Base-by-base conservation (phyloP, 2,329 filamentous ascomycete genomes). In the Ceratocystis destructans region DNA sequence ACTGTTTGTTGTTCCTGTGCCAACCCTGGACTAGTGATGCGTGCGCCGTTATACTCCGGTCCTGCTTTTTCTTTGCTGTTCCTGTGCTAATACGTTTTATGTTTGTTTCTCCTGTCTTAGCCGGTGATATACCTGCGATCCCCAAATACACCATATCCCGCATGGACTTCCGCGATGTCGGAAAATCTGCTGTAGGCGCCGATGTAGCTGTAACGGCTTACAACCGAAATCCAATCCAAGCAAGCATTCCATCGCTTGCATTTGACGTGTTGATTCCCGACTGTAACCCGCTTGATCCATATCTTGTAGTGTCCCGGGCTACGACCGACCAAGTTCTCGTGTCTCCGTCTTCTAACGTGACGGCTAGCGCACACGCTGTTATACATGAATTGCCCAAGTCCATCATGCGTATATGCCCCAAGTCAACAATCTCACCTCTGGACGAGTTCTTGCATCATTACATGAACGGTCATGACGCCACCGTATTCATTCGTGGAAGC, bases 241-340 rank as follows among this genome's bases (percentile, higher is more conserved):
- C 96, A 64, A 82, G 84, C 25, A 79, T 96, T 22, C 94, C 94
- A 12, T 80, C 87, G 46, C 84, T 97, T 67, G 86, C 84, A 0
- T 96, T 97, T 72, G 86, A 92, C 69, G 84, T 97, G 37, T 79
- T 96, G 61, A 86, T 97, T 5, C 87, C 90, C 55, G 90, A 90
- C 69, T 99, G 94, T 75, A 80, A 82, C 31, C 79, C 82, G 3
- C 78, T 83, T 25, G 86, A 94, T 66, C 82, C 87, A 2, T 85
- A 86, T 69, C 94, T 99, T 71, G 79, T 85, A 69, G 82, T 97
- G 66, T 92, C 90, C 2, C 84, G 88, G 71, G 90, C 89, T 6
- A 79, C 80, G 20, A 95, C 90, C 0, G 80, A 82, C 20, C 76
- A 80, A 48, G 77, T 96, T 44, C 76, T 84, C 45, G 80, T 97